A percentile compares a stretch with the other conserved stretches of the same genome.
phyloP scores from a whole-genome alignment of 352 stramenopile genomes.

The Globisporangium recalcitrans region DNA sequence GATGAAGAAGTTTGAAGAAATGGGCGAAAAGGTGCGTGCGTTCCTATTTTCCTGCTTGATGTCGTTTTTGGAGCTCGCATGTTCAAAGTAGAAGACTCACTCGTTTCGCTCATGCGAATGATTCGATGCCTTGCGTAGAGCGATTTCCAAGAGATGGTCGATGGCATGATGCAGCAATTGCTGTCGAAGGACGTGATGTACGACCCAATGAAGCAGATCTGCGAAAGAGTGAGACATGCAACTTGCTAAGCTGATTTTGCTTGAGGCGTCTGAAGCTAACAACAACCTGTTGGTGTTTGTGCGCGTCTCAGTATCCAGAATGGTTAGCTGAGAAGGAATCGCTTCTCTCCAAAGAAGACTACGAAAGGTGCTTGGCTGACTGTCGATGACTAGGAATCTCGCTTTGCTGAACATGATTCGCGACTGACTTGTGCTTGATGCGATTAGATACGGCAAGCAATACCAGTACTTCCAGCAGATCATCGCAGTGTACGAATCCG shows the following conservation, averaged over 20 bases:
- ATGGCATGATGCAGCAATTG: slow-evolving; percentile 98
- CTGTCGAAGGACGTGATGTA: slow-evolving; percentile 99
- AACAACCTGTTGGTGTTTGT: background rate
- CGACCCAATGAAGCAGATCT: slow-evolving; percentile 95
- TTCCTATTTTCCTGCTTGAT: background rate
- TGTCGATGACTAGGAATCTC: background rate
- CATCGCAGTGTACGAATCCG: slow-evolving; percentile 94
- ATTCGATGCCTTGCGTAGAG: slow-evolving; percentile 29
- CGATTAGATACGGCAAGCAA: slow-evolving; percentile 90
- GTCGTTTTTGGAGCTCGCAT: background rate
- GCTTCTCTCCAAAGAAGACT: slow-evolving; percentile 88
- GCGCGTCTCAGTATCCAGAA: slow-evolving; percentile 84
- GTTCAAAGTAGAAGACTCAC: background rate
- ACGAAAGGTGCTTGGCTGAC: slow-evolving; percentile 49
- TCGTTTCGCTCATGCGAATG: background rate
- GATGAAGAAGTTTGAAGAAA: slow-evolving; percentile 94
- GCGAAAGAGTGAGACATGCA: slow-evolving; percentile 57
- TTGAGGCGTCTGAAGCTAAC: background rate
- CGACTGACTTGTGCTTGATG: background rate
- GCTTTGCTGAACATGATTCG: background rate
- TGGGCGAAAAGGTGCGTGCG: slow-evolving; percentile 87
- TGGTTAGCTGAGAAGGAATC: slow-evolving; percentile 94
- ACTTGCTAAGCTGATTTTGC: background rate
- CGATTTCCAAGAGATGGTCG: slow-evolving; percentile 92
- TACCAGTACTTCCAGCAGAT: slow-evolving; percentile 98